Conservation (phyloP, 108 stramenopile species). For the Cyclostephanos invisitatus region DNA sequence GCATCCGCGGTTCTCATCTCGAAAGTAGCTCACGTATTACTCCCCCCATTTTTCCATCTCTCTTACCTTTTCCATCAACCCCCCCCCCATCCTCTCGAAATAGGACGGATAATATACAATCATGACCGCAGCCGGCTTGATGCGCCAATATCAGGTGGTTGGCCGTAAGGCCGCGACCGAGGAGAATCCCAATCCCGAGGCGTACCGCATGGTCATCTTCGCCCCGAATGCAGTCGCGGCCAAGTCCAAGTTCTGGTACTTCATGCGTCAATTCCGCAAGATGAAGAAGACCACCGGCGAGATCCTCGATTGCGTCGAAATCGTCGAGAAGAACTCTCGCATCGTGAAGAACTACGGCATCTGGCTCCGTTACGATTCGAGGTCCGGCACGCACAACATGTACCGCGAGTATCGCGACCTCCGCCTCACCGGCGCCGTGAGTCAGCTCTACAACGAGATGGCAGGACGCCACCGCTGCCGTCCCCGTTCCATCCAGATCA, state of each 20-base stretch:
- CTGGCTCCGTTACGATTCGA: slow-evolving; percentile 98
- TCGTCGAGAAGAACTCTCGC: slow-evolving; percentile 95
- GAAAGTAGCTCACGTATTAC: no score
- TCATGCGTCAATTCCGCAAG: slow-evolving; percentile 99
- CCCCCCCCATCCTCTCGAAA: background rate
- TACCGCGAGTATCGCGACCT: slow-evolving; percentile 99
- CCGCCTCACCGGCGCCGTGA: slow-evolving; percentile 94
- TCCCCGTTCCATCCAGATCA: slow-evolving; percentile 98
- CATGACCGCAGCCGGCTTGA: slow-evolving; percentile 89
- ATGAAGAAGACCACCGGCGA: slow-evolving; percentile 99
- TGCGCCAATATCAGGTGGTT: slow-evolving; percentile 99
- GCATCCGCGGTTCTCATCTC: no score
- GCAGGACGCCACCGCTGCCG: slow-evolving; percentile 99
- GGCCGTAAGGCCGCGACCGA: slow-evolving; percentile 98
- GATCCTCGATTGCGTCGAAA: slow-evolving; percentile 96
- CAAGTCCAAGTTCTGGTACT: slow-evolving; percentile 99
- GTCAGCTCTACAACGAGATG: slow-evolving; percentile 99
- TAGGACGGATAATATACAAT: slow-evolving; percentile 4
- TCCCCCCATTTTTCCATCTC: no score
- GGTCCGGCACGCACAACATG: slow-evolving; percentile 99
- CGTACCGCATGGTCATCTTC: slow-evolving; percentile 99
- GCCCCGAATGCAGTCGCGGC: slow-evolving; percentile 95
- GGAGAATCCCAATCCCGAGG: slow-evolving; percentile 96
- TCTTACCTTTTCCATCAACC: no score
- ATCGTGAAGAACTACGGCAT: slow-evolving; percentile 99